phyloP scores from a whole-genome alignment of 345 rosid genomes.

The Aegle marmelos region DNA sequence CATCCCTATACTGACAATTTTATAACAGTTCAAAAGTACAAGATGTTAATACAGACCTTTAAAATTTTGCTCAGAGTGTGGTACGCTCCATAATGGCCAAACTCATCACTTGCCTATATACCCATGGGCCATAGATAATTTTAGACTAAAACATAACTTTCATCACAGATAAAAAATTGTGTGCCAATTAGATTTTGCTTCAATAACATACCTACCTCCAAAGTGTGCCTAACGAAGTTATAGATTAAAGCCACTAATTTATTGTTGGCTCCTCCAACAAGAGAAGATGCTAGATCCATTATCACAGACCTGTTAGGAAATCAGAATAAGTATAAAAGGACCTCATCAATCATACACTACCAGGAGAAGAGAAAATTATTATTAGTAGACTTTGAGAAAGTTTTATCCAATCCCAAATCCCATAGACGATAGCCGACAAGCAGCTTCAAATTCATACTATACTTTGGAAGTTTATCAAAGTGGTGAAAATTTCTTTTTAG shows the following conservation, averaged over 20 bases:
- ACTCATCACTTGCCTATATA: constrained; percentile 48
- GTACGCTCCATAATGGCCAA: constrained; percentile 66
- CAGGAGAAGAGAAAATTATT: neutral
- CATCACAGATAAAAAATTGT: neutral
- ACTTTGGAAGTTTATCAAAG: neutral
- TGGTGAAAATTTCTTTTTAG: too few relatives aligned
- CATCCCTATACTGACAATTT: neutral
- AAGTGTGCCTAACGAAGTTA: constrained; percentile 49
- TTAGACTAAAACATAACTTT: neutral
- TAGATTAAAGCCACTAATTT: constrained; percentile 71
- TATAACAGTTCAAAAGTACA: constrained; percentile 9
- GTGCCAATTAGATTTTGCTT: neutral
- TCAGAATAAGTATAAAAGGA: neutral
- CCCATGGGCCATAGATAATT: constrained; percentile 17
- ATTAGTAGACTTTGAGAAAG: neutral
- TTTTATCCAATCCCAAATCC: neutral
- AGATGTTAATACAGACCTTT: constrained; percentile 44
- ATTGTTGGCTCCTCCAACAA: constrained; percentile 67
- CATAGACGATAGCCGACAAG: neutral
- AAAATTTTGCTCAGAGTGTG: constrained; percentile 61
- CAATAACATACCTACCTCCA: constrained; percentile 65
- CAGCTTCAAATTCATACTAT: neutral
- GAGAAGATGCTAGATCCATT: constrained; percentile 66
- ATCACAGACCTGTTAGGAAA: constrained; percentile 39
- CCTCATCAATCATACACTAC: neutral